These are phyloP conservation scores for Suillus plorans DNA, from an alignment of 768 basidiomycete genomes.

Conservation along the genomic window DNA sequence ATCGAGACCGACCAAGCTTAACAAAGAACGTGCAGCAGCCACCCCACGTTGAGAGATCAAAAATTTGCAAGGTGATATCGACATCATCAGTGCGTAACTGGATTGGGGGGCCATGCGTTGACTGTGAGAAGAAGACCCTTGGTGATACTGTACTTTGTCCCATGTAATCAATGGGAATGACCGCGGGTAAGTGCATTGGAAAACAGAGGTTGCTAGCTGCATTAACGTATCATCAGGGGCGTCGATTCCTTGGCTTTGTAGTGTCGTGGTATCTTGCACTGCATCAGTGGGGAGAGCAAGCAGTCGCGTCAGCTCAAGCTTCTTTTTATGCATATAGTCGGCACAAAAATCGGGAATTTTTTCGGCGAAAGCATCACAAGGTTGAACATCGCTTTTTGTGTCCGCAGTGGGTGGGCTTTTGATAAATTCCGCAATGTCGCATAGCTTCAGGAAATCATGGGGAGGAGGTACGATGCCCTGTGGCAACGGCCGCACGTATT, in stretches of 20 bases:
- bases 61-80: background rate
- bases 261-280: background rate
- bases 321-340: background rate
- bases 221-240: background rate
- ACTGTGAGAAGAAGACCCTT: no score
- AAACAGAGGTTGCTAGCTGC: background rate
- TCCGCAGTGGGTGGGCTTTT: background rate
- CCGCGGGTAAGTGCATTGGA: background rate
- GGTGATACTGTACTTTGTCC: background rate
- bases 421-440: background rate
- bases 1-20: background rate
- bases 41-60: background rate
- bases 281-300: background rate
- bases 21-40: background rate
- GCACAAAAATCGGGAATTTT: background rate
- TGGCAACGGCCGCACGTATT: background rate
- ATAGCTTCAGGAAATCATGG: background rate
- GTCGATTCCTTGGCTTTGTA: background rate
- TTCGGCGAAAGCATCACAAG: background rate
- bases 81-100: no score
- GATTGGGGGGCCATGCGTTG: background rate
- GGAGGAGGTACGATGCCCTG: background rate
- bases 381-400: background rate
- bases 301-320: background rate
- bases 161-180: background rate